These are phyloP conservation scores for Plasmodium chabaudi DNA, from an alignment of 169 alveolate genomes.

Conservation along the genomic window DNA sequence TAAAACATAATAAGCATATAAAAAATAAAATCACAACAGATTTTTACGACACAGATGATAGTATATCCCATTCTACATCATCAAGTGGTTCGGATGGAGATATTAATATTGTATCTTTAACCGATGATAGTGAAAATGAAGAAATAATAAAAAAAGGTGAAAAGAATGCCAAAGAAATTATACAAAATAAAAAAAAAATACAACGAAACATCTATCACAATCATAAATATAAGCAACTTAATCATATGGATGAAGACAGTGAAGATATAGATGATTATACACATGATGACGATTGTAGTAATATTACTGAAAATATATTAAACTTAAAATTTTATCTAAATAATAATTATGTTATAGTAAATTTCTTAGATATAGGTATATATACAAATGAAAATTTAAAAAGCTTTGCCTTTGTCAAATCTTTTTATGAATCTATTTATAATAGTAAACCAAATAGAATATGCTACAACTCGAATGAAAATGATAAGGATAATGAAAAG, in stretches of 20 bases:
- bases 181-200: slow-evolving; percentile 14
- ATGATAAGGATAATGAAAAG: no score
- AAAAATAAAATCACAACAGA: slow-evolving; percentile 8
- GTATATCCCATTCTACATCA: slow-evolving; percentile 18
- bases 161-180: neutral
- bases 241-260: neutral
- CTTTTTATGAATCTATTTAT: slow-evolving; percentile 57
- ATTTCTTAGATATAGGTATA: slow-evolving; percentile 60
- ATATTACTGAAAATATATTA: neutral
- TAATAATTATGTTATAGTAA: slow-evolving; percentile 56
- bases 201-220: slow-evolving; percentile 30
- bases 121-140: neutral
- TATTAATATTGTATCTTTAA: slow-evolving; percentile 23
- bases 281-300: neutral
- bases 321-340: slow-evolving; percentile 48
- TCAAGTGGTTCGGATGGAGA: slow-evolving; percentile 12
- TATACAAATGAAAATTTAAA: slow-evolving; percentile 63
- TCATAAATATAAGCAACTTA: neutral
- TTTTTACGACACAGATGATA: neutral
- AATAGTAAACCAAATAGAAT: neutral
- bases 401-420: slow-evolving; percentile 30
- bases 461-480: neutral
- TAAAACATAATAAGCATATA: neutral
- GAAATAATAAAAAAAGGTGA: neutral
- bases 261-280: neutral